Base-by-base conservation (phyloP, 1,284 basidiomycete genomes). In the Phellinidium pouzarii region DNA sequence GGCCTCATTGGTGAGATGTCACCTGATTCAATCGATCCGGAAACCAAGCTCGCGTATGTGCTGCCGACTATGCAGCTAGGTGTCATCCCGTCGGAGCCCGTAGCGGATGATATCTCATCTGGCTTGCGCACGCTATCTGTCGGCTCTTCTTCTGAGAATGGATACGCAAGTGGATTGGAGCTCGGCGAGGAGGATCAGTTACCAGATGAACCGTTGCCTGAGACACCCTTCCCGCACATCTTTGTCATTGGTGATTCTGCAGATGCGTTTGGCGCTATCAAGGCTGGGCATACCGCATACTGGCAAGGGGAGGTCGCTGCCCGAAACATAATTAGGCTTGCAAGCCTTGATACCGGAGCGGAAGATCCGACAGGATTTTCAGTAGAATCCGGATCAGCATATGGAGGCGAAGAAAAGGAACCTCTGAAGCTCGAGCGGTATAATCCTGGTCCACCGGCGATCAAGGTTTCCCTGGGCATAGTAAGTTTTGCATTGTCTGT, bases 211-310 rank as follows among this genome's bases (percentile, higher is more conserved):
- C 55, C 59, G 38, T 23, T 54, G 5, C 58, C 65, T 14, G 62
- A 68, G 6, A 62, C 66, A 4, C 67, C 71, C 0, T 80, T 78
- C 59, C 73, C 78, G 1, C 71, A 84, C 61, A 71, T 87, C 12
- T 89, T 85, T 62, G 81, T 76, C 4, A 68, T 85, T 8, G 85
- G 86, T 3, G 85, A 88, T 56, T 74, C 79, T 3, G 84, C 83
- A 1, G 82, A 84, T 59, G 80, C 82, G 2, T 89, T 71, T 70
- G 82, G 81, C 3, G 84, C 82, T 0, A 76, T 82, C 48, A 78
- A 82, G 49, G 83, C 84, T 4, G 85, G 87, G 1, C 84, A 89
- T 64, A 84, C 76, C 27, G 83, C 85, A 1, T 82, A 79, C 61
- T 76, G 70, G 54, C 80, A 83, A 67, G 79, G 73, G 26, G 74